Evolutionary conservation across 1,284 basidiomycete species (phyloP), one percentile per base, ranked within the genome.

Genomic region (Ganoderma multipileum): DNA sequence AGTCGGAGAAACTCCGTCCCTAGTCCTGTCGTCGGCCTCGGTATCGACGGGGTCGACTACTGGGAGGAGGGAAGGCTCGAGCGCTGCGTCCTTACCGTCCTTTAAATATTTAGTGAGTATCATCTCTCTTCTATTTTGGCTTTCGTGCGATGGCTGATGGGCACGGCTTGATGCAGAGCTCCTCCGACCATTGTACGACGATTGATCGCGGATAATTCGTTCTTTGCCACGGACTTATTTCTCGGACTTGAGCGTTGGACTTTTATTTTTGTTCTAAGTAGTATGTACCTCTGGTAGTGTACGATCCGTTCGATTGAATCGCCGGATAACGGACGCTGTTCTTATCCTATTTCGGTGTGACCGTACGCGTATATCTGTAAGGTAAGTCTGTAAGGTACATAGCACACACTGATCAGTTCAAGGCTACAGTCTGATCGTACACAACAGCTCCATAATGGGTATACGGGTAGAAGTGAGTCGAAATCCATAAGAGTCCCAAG

Each of bases 281-380:
- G 55, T 58, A 50, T 50, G 47, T 50, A 58, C 55, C 55, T 58
- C 55, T 38, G 55, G 55, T 58, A 58, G 55, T 23, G 55, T 58
- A 38, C 55, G 12, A 9, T 33, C 33, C n/a, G 33, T 58, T 58
- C 20, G 33, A 23, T n/a, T 23, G 52, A 38, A 58, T 58, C 30
- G 18, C 33, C 38, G 30, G 20, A 38, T 18, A 58, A n/a, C 16
- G 20, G 36, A 38, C 18, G 36, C 9, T 16, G 55, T 38, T 30
- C 11, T n/a, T 38, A 28, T 33, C 3, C 33, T 33, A 33, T 33
- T 33, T 33, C 33, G 33, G 8, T 28, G 8, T 38, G 36, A 12
- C 30, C 5, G 52, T 55, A 9, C 11, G 18, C 55, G n/a, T 58
- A 33, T 55, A 58, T 38, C 33, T 23, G 55, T 58, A 36, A n/a